Evolutionary conservation across 345 rosid genomes (phyloP), one percentile per base, ranked within the genome.

Genomic region (Dipteronia sinensis): DNA sequence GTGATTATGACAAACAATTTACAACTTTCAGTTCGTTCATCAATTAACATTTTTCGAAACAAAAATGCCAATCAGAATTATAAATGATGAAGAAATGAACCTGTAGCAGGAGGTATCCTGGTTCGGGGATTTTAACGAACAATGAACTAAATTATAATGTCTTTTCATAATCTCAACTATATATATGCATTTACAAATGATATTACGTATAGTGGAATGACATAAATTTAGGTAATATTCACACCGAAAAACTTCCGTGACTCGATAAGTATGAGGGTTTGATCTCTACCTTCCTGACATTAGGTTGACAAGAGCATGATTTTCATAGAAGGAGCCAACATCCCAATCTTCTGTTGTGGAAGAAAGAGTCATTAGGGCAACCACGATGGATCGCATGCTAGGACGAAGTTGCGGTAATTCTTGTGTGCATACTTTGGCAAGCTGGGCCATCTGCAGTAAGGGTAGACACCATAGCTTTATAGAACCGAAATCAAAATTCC

Each of bases 331-430:
- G 67, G 94, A 80, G 7, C 87, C 89, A 2, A 83, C 88, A 81
- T 93, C 97, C 97, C 97, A 94, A 20, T 93, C 97, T 71, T 91
- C 97, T 0, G 97, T 91, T 0, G 91, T 71, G 1, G 99, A 96
- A 2, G 94, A 92, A 23, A 97, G 94, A 2, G 98, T 89, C 81
- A 90, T 94, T 47, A 93, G 79, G 44, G 98, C 97, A 51, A 94
- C 98, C 76, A 94, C 99, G 3, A 94, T 83, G 53, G 95, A 91
- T 81, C 98, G 90, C 98, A 91, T 96, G 40, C 89, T 89, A 1
- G 98, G 98, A 5, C 98, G 91, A 66, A 86, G 79, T 76, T 88
- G 97, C 42, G 98, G 92, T 58, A 84, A 88, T 86, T 89, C 98
- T 68, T 87, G 91, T 3, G 99, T 92, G 85, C 99, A 94, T 10